Evolutionary conservation across 1,284 basidiomycete genomes (phyloP), one percentile per base, ranked within the genome.

Genomic region (Afroboletus lepidellus): DNA sequence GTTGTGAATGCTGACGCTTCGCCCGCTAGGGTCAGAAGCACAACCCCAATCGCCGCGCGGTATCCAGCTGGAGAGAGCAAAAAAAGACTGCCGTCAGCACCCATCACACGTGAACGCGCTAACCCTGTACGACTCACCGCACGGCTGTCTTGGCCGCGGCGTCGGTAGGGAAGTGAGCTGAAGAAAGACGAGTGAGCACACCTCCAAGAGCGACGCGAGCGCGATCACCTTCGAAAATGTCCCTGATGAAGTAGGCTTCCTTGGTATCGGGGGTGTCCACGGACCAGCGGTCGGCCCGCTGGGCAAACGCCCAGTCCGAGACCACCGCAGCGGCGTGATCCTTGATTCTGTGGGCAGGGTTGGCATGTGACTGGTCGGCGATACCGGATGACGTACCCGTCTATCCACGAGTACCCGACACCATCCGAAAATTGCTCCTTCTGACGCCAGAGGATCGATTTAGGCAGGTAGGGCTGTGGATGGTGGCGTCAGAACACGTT

Each of bases 371-470:
- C 44, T 2, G 16, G 3, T 5, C 47, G 11, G 51, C 20, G 29
- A 15, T 8, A n/a, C 33, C n/a, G 16, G 36, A 38, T 3, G 18
- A 62, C 79, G 44, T 66, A 90, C 84, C 95, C 94, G 66, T 99
- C 97, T 67, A 99, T 99, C 97, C 97, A 99, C 41, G 93, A 97
- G 76, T 99, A 99, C 25, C 97, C 97, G 52, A 99, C 97, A 55
- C 97, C 97, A 69, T 99, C 97, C 12, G 94, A 97, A 77, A 99
- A 99, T 67, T 98, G 95, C 73, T 99, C 97, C 73, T 99, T 99
- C 72, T 99, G 97, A 57, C 97, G 84, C 97, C 97, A 99, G 37
- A 99, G 81, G 63, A 99, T 98, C 32, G 89, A 91, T 56, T 83
- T 83, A 20, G 97, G 97, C 49, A 99, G 83, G 75, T 98, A 99